These are phyloP conservation scores for Tulasnella calospora DNA, from an alignment of 768 basidiomycete species.

Conservation along the genomic window DNA sequence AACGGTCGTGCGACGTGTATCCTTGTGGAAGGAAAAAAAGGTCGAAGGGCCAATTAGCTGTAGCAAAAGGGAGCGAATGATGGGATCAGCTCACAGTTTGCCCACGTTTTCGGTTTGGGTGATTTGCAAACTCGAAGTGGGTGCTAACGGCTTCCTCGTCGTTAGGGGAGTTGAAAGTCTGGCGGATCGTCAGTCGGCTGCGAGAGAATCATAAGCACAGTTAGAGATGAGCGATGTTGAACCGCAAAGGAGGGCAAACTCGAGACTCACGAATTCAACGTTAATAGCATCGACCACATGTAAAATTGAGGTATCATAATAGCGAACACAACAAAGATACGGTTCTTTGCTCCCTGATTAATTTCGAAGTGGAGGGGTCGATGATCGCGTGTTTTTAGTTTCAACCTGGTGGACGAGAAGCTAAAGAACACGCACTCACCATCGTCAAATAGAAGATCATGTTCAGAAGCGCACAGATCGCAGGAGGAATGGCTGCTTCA, in stretches of 20 bases:
- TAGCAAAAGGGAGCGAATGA: not conserved
- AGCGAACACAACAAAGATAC: not conserved
- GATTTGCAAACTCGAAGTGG: not conserved
- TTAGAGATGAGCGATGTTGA: not conserved
- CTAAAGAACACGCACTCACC: not conserved
- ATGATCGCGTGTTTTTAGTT: not conserved
- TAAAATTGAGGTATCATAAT: not conserved
- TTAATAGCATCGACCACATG: not conserved
- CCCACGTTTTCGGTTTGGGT: not conserved
- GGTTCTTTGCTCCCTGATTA: not conserved
- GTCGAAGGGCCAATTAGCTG: not conserved
- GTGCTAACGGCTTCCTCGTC: not conserved
- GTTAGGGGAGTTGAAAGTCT: not conserved
- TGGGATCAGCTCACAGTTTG: not conserved
- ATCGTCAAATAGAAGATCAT: not conserved
- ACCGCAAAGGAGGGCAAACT: too few species aligned
- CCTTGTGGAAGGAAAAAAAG: not conserved
- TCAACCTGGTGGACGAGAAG: not conserved
- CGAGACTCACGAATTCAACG: constrained; percentile 1
- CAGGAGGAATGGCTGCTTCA: constrained; percentile 11
- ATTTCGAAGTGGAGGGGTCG: not conserved
- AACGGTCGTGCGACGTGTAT: not conserved
- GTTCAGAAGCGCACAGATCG: not conserved
- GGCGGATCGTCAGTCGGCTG: not conserved
- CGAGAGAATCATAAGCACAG: not conserved